Percentiles rank a stretch among this genome's conserved stretches.
Conservation (phyloP, 345 rosid species). For the Linum tenue region DNA sequence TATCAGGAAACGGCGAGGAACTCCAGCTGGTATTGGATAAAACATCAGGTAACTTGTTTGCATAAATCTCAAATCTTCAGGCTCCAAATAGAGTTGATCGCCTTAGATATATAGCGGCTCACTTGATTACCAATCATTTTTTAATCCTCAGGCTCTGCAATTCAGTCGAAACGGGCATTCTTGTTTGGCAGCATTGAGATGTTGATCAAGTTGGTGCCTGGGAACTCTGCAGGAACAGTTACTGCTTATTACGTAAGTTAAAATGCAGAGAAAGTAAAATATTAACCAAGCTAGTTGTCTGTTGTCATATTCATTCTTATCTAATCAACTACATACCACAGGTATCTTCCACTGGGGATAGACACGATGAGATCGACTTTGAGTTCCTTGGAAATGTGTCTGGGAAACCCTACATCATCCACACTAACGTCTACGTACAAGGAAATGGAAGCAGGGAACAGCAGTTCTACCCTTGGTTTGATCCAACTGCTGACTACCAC, state of each 20-base stretch:
- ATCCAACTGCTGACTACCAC: too few relatives aligned
- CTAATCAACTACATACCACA: conserved; percentile 15
- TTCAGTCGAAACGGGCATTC: conserved; percentile 46
- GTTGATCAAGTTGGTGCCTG: conserved; percentile 72
- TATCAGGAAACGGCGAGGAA: conserved; percentile 29
- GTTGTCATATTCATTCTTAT: neutral
- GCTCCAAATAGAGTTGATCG: neutral
- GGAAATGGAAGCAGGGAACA: conserved; percentile 38
- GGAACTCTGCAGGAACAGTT: conserved; percentile 82
- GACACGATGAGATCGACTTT: conserved; percentile 65
- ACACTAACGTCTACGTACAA: conserved; percentile 57
- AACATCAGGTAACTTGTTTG: conserved; percentile 33
- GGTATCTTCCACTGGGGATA: conserved; percentile 36
- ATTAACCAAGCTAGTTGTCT: neutral
- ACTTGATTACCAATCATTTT: neutral
- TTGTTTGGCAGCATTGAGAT: conserved; percentile 70
- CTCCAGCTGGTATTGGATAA: conserved; percentile 54
- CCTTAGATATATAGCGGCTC: neutral
- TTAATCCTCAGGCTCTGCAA: conserved; percentile 40
- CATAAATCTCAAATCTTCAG: neutral
- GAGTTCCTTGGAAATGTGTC: conserved; percentile 66
- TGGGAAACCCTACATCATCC: conserved; percentile 59
- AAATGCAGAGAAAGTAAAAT: conserved; percentile 2
- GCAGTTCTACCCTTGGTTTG: too few relatives aligned
- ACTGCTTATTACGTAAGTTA: conserved; percentile 50